phyloP scores from a whole-genome alignment of 2,329 filamentous ascomycete species.

The Talaromyces sp. region DNA sequence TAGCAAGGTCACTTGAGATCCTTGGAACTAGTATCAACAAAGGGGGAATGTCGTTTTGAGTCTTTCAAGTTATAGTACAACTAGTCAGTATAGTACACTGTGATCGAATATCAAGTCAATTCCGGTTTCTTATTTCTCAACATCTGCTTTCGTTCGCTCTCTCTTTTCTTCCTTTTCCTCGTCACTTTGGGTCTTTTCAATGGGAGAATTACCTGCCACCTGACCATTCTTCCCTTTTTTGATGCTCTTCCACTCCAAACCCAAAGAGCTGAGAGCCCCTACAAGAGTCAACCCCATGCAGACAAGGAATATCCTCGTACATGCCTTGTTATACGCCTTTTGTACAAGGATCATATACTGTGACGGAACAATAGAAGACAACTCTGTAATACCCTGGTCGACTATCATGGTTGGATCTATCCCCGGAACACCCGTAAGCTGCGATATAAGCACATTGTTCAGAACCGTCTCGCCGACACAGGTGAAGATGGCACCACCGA shows the following conservation, averaged over 20 bases:
- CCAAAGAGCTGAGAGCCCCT: slow-evolving; percentile 1
- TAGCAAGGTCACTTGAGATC: background rate
- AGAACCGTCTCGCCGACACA: slow-evolving; percentile 23
- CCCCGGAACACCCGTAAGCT: slow-evolving; percentile 27
- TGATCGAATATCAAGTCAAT: background rate
- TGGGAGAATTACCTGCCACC: background rate
- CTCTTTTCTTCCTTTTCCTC: no score
- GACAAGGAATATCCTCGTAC: background rate
- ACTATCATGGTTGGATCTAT: slow-evolving; percentile 3
- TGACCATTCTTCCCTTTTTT: slow-evolving; percentile 14
- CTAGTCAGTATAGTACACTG: background rate
- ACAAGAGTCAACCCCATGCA: slow-evolving; percentile 2
- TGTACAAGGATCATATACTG: background rate
- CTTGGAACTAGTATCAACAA: background rate
- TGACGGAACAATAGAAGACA: background rate
- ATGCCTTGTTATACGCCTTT: slow-evolving; percentile 8
- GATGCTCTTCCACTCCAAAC: slow-evolving; percentile 14
- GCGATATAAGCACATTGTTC: slow-evolving; percentile 17
- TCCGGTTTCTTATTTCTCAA: background rate
- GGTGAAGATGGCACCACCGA: slow-evolving; percentile 24
- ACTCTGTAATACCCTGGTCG: slow-evolving; percentile 2
- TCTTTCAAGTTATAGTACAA: background rate
- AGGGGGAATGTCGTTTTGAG: background rate
- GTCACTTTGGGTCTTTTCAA: background rate
- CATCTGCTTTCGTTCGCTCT: background rate